Evolutionary conservation across 192 early-diverging fungal genomes (phyloP), one percentile per base, ranked within the genome.

Genomic region (Backusella morwellensis): DNA sequence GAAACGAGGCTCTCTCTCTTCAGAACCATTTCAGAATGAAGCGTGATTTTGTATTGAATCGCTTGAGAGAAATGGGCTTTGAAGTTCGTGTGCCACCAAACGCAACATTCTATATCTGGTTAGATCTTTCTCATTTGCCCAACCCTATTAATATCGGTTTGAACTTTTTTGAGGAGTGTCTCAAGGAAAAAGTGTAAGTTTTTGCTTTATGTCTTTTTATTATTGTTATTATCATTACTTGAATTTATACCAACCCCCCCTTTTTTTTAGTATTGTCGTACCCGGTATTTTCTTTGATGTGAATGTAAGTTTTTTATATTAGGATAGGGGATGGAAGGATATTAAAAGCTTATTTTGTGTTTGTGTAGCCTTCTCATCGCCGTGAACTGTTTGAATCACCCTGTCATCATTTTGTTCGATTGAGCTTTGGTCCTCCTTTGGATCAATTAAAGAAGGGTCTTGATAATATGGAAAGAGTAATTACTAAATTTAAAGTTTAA

Each of bases 281-380:
- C 81, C 78, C 12, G 86, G 86, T n/a, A 88, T 88, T 59, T 88
- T 88, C 78, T 88, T 88, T 38, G 86, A 88, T 80, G 81, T 88
- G 32, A 88, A 88, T 52, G 79, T 80, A 80, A 80, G 79, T 71
- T 42, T n/a, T 15, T n/a, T 32, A 14, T 32, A 15, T 9, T 3
- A 29, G n/a, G 12, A 63, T 29, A 63, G 29, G 9, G 11, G 9
- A 59, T 19, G 17, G 9, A 56, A 56, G 21, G 6, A 56, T 8
- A 19, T 26, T 11, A 59, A 59, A 63, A 63, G 9, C 56, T 21
- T 21, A 40, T 35, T 38, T 34, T 63, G 0, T 15, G 17, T 36
- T 71, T 40, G 38, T 21, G 3, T 70, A 80, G 79, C 86, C 86
- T 40, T 83, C 85, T 29, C 72, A 76, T n/a, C 82, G 86, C n/a